A percentile compares a stretch with the other conserved stretches of the same genome.
Conservation (phyloP, 352 stramenopile species). For the Pseudoperonospora humuli region DNA sequence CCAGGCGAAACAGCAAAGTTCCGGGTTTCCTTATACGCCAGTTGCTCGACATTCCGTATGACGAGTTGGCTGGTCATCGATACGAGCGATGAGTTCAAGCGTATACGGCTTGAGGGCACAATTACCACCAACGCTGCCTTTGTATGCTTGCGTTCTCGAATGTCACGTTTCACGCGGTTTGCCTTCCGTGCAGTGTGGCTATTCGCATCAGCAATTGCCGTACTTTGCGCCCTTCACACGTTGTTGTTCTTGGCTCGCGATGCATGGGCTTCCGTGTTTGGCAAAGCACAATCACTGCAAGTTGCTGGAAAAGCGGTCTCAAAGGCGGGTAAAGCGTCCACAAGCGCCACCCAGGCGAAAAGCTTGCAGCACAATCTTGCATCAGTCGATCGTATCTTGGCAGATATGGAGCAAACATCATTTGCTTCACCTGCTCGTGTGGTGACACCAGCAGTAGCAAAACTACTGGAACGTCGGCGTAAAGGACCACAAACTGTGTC, state of each 20-base stretch:
- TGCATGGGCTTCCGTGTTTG: slow-evolving; percentile 2
- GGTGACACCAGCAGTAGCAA: slow-evolving; percentile 13
- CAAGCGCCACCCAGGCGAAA: background rate
- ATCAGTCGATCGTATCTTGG: slow-evolving; percentile 6
- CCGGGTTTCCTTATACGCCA: slow-evolving; percentile 20
- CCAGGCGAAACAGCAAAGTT: slow-evolving; percentile 6
- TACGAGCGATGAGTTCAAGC: slow-evolving; percentile 19
- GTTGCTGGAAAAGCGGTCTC: background rate
- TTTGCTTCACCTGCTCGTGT: slow-evolving; percentile 14
- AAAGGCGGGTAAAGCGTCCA: background rate
- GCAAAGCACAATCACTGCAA: background rate
- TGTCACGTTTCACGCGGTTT: slow-evolving; percentile 2
- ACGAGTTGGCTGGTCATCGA: slow-evolving; percentile 26
- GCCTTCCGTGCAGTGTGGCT: slow-evolving; percentile 13
- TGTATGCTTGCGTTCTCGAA: slow-evolving; percentile 21
- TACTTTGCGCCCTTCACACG: slow-evolving; percentile 5
- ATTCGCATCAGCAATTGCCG: slow-evolving; percentile 5
- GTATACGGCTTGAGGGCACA: slow-evolving; percentile 20
- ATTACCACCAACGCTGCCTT: slow-evolving; percentile 23
- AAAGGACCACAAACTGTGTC: slow-evolving; percentile 6
- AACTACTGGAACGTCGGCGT: slow-evolving; percentile 19
- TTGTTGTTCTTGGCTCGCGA: slow-evolving; percentile 6
- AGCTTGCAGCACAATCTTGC: background rate
- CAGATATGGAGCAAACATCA: slow-evolving; percentile 14
- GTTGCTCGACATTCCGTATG: slow-evolving; percentile 16